Evolutionary conservation across 2,329 filamentous ascomycete species (phyloP).

Genomic region (Ceratocystis colombiana): DNA sequence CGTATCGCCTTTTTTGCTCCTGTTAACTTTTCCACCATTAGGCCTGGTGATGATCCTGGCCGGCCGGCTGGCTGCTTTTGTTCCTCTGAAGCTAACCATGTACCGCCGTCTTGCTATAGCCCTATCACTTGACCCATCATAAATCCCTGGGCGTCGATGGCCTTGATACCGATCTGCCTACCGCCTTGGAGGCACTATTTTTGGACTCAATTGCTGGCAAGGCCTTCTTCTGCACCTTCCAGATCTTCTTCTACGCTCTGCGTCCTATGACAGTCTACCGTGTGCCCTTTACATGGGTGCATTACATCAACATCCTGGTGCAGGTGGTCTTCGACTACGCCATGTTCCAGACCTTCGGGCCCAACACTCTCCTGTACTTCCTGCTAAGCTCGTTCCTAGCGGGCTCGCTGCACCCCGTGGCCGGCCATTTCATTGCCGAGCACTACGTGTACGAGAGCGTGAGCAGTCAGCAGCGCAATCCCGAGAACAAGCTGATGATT

Average conservation of each 20-base stretch:
- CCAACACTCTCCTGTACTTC: slow-evolving; percentile 66
- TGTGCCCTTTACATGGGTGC: slow-evolving; percentile 75
- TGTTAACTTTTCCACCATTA: too few relatives aligned
- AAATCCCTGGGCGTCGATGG: slow-evolving; percentile 96
- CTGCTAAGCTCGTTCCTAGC: slow-evolving; percentile 86
- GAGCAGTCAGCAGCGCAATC: slow-evolving; percentile 44
- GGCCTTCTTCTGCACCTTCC: slow-evolving; percentile 97
- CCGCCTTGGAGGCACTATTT: slow-evolving; percentile 79
- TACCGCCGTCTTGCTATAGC: slow-evolving; percentile 38
- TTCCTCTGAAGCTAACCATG: slow-evolving; percentile 10
- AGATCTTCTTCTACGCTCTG: slow-evolving; percentile 96
- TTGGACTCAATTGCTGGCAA: slow-evolving; percentile 93
- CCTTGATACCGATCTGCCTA: slow-evolving; percentile 91
- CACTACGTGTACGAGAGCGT: slow-evolving; percentile 74
- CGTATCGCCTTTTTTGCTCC: slow-evolving; percentile 30
- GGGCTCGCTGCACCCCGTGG: slow-evolving; percentile 84
- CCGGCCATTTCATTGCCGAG: slow-evolving; percentile 96
- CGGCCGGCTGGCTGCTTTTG: neutral
- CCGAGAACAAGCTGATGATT: slow-evolving; percentile 53
- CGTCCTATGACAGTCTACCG: slow-evolving; percentile 91
- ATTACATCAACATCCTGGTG: slow-evolving; percentile 66
- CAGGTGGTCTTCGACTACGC: slow-evolving; percentile 70
- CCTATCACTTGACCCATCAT: slow-evolving; percentile 97
- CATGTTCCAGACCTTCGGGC: slow-evolving; percentile 51
- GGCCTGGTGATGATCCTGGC: too few relatives aligned